Percentiles rank a stretch among this genome's conserved stretches.
Evolutionary conservation across 495 filamentous ascomycete genomes (phyloP).

Genomic region (Geoglossum glabrum): DNA sequence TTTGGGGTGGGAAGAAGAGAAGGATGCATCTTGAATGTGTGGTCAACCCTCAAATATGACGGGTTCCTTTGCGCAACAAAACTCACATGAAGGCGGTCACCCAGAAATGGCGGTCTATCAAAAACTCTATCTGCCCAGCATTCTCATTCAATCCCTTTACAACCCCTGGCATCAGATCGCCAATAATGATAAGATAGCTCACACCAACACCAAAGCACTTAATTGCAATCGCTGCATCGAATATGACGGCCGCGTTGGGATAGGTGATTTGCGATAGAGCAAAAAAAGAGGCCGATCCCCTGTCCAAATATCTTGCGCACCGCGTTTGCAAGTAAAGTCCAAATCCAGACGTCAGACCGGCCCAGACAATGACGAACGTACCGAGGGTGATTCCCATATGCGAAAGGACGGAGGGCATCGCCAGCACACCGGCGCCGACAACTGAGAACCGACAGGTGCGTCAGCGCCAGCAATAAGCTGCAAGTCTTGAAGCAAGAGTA

Average conservation of each 20-base stretch:
- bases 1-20: background rate
- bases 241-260: slow-evolving; percentile 85
- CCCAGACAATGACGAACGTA: slow-evolving; percentile 72
- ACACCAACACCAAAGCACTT: slow-evolving; percentile 96
- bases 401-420: slow-evolving; percentile 83
- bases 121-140: slow-evolving; percentile 40
- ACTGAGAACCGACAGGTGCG: slow-evolving; percentile 28
- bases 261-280: slow-evolving; percentile 89
- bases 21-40: background rate
- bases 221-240: slow-evolving; percentile 89
- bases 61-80: background rate
- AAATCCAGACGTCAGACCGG: slow-evolving; percentile 69
- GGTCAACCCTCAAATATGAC: background rate
- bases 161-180: slow-evolving; percentile 93
- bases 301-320: slow-evolving; percentile 80
- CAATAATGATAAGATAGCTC: slow-evolving; percentile 96
- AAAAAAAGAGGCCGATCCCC: slow-evolving; percentile 70
- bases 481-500: slow-evolving; percentile 2
- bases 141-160: slow-evolving; percentile 50
- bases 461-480: slow-evolving; percentile 6
- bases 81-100: slow-evolving; percentile 87
- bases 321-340: slow-evolving; percentile 85
- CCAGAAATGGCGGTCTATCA: slow-evolving; percentile 88
- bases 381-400: slow-evolving; percentile 80
- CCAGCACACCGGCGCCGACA: slow-evolving; percentile 80